Percentiles rank a stretch among this genome's conserved stretches.
Evolutionary conservation across 208 protist species (phyloP).

Genomic region (Balamuthia mandrillaris): DNA sequence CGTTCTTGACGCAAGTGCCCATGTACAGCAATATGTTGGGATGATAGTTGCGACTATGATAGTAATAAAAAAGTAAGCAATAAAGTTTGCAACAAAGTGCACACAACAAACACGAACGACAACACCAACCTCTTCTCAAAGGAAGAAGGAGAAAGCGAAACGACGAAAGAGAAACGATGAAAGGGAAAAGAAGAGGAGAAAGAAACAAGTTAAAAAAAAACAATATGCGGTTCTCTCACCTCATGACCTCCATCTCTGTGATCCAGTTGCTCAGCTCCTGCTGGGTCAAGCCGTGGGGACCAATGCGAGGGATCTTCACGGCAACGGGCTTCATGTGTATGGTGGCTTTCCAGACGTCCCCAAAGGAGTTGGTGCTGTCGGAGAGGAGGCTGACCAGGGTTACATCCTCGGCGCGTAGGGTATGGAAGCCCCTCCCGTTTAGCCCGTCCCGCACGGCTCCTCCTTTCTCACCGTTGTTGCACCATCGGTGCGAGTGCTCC

Average conservation of each 20-base stretch:
- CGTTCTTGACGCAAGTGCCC: conserved; percentile 9
- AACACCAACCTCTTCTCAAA: background rate
- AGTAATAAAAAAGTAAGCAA: background rate
- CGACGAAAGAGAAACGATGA: background rate
- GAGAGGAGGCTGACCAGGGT: background rate
- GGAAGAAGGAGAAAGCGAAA: background rate
- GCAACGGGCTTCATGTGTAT: conserved; percentile 37
- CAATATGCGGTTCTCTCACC: background rate
- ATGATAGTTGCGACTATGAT: conserved; percentile 1
- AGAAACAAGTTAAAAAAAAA: background rate
- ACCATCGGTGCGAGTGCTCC: too few species aligned
- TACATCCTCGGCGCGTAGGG: background rate
- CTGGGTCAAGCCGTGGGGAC: background rate
- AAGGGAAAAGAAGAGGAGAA: background rate
- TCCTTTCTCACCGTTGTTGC: too few species aligned
- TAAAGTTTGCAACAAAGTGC: background rate
- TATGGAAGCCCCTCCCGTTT: too few species aligned
- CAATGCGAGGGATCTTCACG: conserved; percentile 19
- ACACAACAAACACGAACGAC: background rate
- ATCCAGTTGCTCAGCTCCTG: background rate
- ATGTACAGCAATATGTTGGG: conserved; percentile 33
- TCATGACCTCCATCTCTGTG: conserved; percentile 40
- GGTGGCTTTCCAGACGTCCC: conserved; percentile 22
- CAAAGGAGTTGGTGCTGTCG: conserved; percentile 28
- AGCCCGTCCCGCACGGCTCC: too few species aligned